A percentile compares a stretch with the other conserved stretches of the same genome.
Conservation (phyloP, 371 early-diverging fungal genomes). For the Rhizopus microsporus region DNA sequence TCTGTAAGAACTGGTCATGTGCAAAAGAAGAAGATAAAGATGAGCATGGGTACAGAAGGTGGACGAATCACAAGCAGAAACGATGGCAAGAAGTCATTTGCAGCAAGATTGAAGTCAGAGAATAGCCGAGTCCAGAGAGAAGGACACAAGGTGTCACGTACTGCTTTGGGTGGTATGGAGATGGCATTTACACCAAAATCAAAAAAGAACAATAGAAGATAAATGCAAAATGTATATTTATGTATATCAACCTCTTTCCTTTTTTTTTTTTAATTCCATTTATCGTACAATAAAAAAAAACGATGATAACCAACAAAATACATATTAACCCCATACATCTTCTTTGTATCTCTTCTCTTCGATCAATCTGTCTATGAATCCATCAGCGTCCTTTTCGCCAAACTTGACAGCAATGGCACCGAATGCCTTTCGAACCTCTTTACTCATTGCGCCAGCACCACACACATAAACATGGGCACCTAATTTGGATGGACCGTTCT, state of each 20-base stretch:
- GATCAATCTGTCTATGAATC: too few relatives aligned
- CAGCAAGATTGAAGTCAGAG: slow-evolving; percentile 38
- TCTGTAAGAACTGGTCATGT: slow-evolving; percentile 14
- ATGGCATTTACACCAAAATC: slow-evolving; percentile 58
- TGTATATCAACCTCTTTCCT: neutral
- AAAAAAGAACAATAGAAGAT: slow-evolving; percentile 9
- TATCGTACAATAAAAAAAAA: slow-evolving; percentile 3
- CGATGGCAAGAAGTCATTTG: slow-evolving; percentile 46
- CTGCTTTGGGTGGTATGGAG: slow-evolving; percentile 67
- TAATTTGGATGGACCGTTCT: too few relatives aligned
- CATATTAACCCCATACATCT: too few relatives aligned
- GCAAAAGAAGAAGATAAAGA: slow-evolving; percentile 46
- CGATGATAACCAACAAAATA: neutral
- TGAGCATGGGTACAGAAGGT: slow-evolving; percentile 55
- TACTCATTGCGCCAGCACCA: neutral
- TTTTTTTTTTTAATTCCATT: neutral
- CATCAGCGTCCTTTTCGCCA: too few relatives aligned
- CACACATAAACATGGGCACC: neutral
- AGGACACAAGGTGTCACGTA: slow-evolving; percentile 55
- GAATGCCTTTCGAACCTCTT: too few relatives aligned
- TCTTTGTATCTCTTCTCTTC: too few relatives aligned
- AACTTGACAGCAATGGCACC: too few relatives aligned
- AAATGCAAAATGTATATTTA: neutral
- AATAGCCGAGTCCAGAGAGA: slow-evolving; percentile 26
- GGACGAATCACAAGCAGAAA: slow-evolving; percentile 33